Base-by-base conservation (phyloP, 2,329 filamentous ascomycete genomes). In the Botrytis cinerea region DNA sequence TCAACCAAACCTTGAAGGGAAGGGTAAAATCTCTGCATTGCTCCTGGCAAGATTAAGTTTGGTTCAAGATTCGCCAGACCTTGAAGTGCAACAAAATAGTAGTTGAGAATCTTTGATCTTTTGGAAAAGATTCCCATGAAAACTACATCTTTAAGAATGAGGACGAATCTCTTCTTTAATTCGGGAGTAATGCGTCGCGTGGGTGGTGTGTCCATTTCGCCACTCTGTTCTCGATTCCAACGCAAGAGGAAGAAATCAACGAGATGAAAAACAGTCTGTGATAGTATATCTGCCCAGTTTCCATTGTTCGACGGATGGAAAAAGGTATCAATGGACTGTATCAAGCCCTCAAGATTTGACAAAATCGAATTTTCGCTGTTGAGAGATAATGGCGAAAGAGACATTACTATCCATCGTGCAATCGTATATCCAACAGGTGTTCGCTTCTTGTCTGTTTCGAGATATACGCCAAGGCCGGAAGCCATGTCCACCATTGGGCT, bases 121-220 rank as follows among this genome's bases (percentile, higher is more conserved):
- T 99, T 99, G 71, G 95, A 93, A 82, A 98, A 99, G 68, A 99
- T 92, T 43, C 96, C 96, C 95, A 99, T 98, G 82, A 98, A 99
- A 7, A 94, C 94, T 66, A 98, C 95, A 77, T 99, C 96, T 76
- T 92, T 91, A 76, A 99, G 85, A 75, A 94, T 93, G 54, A 95
- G 84, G 45, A 99, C 96, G 80, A 99, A 98, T 63, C 96, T 91
- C 80, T 87, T 90, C 85, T 95, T 97, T 77, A 99, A 82, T n/a
- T 89, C 90, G 46, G 90, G 88, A 75, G 90, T 96, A 77, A 99
- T 90, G 78, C 86, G 91, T 71, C 96, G 90, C 69, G 95, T 93
- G 57, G 87, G 84, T 0, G 95, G 95, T 1, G 95, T 89, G 62
- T 97, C 92, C 83, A 97, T 91, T 84, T 99, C 97, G 43, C 94